A percentile compares a stretch with the other conserved stretches of the same genome.
phyloP scores from a whole-genome alignment of 805 yeast genomes.

The Nakazawaea ernobii region DNA sequence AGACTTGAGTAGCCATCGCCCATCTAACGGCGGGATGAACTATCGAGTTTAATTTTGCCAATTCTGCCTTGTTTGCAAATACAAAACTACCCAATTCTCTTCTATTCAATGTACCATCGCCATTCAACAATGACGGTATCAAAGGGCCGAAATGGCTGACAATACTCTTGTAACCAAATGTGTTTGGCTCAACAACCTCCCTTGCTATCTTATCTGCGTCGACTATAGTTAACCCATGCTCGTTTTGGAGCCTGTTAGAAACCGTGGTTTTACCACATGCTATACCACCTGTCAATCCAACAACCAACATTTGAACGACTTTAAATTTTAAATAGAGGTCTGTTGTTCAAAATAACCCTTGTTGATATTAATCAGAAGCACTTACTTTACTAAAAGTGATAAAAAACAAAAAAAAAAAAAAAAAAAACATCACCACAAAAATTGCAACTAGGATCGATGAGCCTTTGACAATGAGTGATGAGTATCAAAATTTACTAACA shows the following conservation, averaged over 20 bases:
- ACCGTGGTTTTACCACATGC: slow-evolving; percentile 97
- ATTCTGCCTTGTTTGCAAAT: slow-evolving; percentile 58
- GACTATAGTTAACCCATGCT: slow-evolving; percentile 52
- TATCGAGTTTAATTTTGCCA: slow-evolving; percentile 59
- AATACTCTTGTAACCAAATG: slow-evolving; percentile 60
- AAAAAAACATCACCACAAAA: not conserved
- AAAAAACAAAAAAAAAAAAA: not conserved
- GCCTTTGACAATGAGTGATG: slow-evolving; percentile 8
- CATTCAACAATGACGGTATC: slow-evolving; percentile 43
- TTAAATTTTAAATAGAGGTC: not conserved
- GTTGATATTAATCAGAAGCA: not conserved
- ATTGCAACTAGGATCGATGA: slow-evolving; percentile 5
- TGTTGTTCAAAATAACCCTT: not conserved
- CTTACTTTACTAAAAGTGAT: not conserved
- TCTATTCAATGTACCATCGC: slow-evolving; percentile 56
- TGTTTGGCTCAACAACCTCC: slow-evolving; percentile 79
- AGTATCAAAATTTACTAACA: slow-evolving; percentile 14
- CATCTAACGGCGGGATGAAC: slow-evolving; percentile 85
- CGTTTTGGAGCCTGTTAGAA: slow-evolving; percentile 47
- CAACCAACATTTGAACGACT: slow-evolving; percentile 56
- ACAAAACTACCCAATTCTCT: slow-evolving; percentile 72
- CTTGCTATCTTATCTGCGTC: slow-evolving; percentile 93
- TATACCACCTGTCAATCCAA: slow-evolving; percentile 97
- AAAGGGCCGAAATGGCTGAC: slow-evolving; percentile 51
- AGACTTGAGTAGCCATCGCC: slow-evolving; percentile 54